Base-by-base conservation (phyloP, 768 basidiomycete genomes). In the Phlebiopsis gigantea region DNA sequence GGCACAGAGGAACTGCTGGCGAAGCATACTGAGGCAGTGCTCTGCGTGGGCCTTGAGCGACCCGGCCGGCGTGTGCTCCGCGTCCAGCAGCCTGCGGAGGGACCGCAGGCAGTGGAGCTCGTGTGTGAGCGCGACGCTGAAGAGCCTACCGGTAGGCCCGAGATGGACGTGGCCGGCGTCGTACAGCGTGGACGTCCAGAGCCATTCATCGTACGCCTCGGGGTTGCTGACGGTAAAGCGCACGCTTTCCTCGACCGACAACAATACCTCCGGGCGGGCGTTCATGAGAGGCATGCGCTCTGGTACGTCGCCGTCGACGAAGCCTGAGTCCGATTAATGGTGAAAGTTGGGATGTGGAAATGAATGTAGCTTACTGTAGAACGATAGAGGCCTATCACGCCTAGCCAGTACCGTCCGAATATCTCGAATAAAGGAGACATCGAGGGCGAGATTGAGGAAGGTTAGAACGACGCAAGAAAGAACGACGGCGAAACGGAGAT, bases 1-100 rank as follows among this genome's bases (percentile, higher is more conserved):
- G 21, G 55, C 21, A 58, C 64, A 65, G 15, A 65, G 49, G n/a
- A 57, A 46, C 21, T 47, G 46, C 58, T 65, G 63, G 7, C 64
- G 59, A 15, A 65, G 44, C 46, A 64, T 64, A 44, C 26, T 51
- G n/a, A 65, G 51, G 53, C 64, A 65, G 51, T 65, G 64, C 28
- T 60, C 44, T 15, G 57, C 19, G 39, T 65, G 64, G 9, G 54
- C 58, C 2, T 10, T 2, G 19, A 10, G 15, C 19, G n/a, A 25
- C 2, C 30, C 30, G 7, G 51, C 41, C 31, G 49, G n/a, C 5
- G 50, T 50, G 4, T 46, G 54, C 6, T 49, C 30, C 47, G 14
- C 24, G 4, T 47, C 9, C 17, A 51, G 61, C n/a, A 54, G 49
- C 31, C 30, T 39, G 2, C 7, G 69, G 53, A 1, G 57, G 52